These are phyloP conservation scores for Coleophoma eucalyptorum DNA, from an alignment of 2,329 filamentous ascomycete species.

Conservation along the genomic window DNA sequence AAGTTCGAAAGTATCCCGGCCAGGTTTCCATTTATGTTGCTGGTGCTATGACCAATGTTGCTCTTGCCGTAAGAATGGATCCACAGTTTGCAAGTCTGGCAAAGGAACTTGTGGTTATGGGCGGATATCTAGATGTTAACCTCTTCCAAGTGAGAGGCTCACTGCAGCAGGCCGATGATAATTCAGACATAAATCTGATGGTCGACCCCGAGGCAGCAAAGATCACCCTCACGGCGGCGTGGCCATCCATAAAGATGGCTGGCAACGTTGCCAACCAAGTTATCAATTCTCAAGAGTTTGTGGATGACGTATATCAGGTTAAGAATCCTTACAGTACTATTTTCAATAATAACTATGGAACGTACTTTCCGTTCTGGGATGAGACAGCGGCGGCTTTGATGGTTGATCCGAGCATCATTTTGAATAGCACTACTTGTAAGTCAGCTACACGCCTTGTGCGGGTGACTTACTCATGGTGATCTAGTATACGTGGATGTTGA, in stretches of 20 bases:
- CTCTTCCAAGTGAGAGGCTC: slow-evolving; percentile 27
- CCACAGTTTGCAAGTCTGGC: slow-evolving; percentile 39
- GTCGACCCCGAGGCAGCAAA: slow-evolving; percentile 46
- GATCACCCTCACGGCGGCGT: slow-evolving; percentile 43
- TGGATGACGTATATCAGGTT: slow-evolving; percentile 32
- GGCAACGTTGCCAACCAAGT: slow-evolving; percentile 43
- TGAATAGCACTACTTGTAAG: slow-evolving; percentile 31
- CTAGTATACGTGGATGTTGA: slow-evolving; percentile 38
- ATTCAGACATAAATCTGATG: slow-evolving; percentile 42
- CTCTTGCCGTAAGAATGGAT: slow-evolving; percentile 41
- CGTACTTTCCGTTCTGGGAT: slow-evolving; percentile 40
- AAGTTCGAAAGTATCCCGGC: slow-evolving; percentile 44
- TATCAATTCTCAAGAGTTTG: slow-evolving; percentile 32
- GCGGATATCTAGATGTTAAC: slow-evolving; percentile 42
- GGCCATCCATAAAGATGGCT: slow-evolving; percentile 39
- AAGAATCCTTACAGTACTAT: slow-evolving; percentile 33
- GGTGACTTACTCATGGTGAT: neutral
- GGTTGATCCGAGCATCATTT: slow-evolving; percentile 31
- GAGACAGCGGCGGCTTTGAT: slow-evolving; percentile 38
- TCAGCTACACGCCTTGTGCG: neutral
- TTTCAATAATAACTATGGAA: slow-evolving; percentile 33
- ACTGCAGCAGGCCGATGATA: slow-evolving; percentile 21
- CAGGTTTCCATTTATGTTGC: slow-evolving; percentile 43
- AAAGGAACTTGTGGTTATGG: slow-evolving; percentile 45
- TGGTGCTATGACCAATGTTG: slow-evolving; percentile 44